These are phyloP conservation scores for Colletotrichum sp. DNA, from an alignment of 2,329 filamentous ascomycete species.

Conservation along the genomic window DNA sequence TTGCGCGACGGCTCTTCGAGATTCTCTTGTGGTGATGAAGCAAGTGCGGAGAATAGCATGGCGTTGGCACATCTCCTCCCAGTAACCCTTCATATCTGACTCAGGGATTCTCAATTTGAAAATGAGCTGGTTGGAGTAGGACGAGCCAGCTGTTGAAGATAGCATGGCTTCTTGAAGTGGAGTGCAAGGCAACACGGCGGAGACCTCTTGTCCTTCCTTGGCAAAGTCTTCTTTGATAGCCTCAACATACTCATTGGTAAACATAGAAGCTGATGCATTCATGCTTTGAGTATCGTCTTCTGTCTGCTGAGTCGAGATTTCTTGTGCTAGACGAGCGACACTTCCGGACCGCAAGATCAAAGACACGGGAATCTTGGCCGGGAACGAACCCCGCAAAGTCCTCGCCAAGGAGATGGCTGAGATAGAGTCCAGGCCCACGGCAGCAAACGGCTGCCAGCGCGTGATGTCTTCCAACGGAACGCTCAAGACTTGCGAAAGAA, in stretches of 20 bases:
- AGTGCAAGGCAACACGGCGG: slow-evolving; percentile 77
- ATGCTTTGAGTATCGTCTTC: not conserved
- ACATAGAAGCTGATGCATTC: not conserved
- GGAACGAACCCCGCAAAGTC: slow-evolving; percentile 51
- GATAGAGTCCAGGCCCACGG: slow-evolving; percentile 84
- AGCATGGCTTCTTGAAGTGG: slow-evolving; percentile 91
- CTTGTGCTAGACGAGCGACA: slow-evolving; percentile 62
- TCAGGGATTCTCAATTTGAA: slow-evolving; percentile 63
- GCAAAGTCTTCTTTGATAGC: slow-evolving; percentile 28
- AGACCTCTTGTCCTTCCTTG: slow-evolving; percentile 39
- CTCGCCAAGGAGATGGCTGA: slow-evolving; percentile 76
- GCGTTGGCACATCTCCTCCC: slow-evolving; percentile 65
- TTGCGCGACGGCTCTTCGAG: slow-evolving; percentile 71
- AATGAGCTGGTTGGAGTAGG: slow-evolving; percentile 77
- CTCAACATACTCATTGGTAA: not conserved
- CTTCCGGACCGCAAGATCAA: slow-evolving; percentile 72
- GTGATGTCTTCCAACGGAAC: slow-evolving; percentile 52
- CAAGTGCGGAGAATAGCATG: slow-evolving; percentile 82
- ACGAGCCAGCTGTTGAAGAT: slow-evolving; percentile 54
- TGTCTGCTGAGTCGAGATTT: not conserved
- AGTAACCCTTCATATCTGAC: slow-evolving; percentile 59
- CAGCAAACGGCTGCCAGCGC: slow-evolving; percentile 75
- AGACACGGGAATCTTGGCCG: slow-evolving; percentile 66
- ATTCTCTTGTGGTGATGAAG: slow-evolving; percentile 70
- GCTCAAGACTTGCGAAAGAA: slow-evolving; percentile 57